Conservation (phyloP, 73 alveolate species). For the Diophrys appendiculata region DNA sequence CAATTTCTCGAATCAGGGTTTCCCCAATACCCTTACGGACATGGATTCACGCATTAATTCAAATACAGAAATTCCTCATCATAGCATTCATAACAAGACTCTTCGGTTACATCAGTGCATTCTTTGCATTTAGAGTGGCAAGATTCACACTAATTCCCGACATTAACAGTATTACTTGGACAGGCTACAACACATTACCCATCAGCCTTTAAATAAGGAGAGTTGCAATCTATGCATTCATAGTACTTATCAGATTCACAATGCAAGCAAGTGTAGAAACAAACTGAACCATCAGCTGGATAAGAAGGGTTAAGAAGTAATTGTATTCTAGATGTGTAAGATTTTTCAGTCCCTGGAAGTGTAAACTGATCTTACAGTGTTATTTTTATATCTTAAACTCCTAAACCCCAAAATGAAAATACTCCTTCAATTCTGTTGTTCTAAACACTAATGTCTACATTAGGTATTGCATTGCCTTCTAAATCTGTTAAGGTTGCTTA, state of each 20-base stretch:
- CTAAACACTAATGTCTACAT: too few species aligned
- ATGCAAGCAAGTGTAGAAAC: neutral
- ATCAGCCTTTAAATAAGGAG: neutral
- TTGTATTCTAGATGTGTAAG: neutral
- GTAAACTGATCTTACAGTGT: neutral
- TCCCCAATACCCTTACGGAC: neutral
- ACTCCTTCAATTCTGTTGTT: neutral
- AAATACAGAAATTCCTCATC: neutral
- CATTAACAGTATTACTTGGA: neutral
- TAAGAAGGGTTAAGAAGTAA: neutral
- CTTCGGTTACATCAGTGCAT: neutral
- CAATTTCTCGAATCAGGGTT: neutral
- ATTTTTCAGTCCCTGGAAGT: neutral
- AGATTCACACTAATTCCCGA: neutral
- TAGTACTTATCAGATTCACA: neutral
- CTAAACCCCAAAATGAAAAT: neutral
- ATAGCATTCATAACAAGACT: neutral
- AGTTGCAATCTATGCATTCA: neutral
- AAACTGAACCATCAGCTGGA: neutral
- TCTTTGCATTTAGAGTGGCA: neutral
- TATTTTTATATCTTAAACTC: neutral
- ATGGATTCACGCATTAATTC: neutral
- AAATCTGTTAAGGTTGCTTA: neutral
- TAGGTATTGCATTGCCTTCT: neutral
- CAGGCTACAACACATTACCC: neutral